Base-by-base conservation (phyloP, 768 basidiomycete genomes). In the Sistotremastrum niveocremeum region DNA sequence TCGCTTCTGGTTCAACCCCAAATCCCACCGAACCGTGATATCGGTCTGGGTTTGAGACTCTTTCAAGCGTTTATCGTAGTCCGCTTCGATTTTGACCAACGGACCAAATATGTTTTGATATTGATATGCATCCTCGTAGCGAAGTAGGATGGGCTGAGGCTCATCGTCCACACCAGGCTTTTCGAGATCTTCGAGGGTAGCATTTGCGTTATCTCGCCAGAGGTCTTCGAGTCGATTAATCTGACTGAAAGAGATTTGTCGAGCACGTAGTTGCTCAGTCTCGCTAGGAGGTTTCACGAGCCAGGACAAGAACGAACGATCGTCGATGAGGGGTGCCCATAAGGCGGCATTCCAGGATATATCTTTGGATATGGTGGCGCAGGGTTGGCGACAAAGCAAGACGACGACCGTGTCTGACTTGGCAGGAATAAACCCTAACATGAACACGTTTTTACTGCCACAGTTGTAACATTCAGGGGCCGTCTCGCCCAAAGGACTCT, bases 61-160 rank as follows among this genome's bases (percentile, higher is more conserved):
- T 65, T 99, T 99, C 56, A 98, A 73, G 46, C 82, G 76, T 66
- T 97, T 97, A 60, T 99, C 95, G 57, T 97, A 99, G 66, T 99
- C 95, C 2, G 95, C 95, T 59, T 99, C 95, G 54, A 99, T 98
- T 69, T 99, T 99, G 63, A 99, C 95, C 40, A 99, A 76, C 10
- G 95, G 95, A 4, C 95, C 95, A 57, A 98, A 94, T 46, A 99
- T 98, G 60, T 99, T 99, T 68, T 99, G 95, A 61, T 99, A 99
- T 57, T 98, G 95, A 59, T 98, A 99, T 39, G 95, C 95, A 61
- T 99, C 95, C 60, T 98, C 94, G 62, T 99, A 99, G 52, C 81
- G 82, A 45, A 85, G 65, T 28, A 94, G 60, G 51, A 99, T 84
- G 5, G 84, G 77, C 60, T 97, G 91, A 3, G 95, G 91, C 57